Base-by-base conservation (phyloP, 805 yeast genomes). In the Cyberlindnera suaveolens region DNA sequence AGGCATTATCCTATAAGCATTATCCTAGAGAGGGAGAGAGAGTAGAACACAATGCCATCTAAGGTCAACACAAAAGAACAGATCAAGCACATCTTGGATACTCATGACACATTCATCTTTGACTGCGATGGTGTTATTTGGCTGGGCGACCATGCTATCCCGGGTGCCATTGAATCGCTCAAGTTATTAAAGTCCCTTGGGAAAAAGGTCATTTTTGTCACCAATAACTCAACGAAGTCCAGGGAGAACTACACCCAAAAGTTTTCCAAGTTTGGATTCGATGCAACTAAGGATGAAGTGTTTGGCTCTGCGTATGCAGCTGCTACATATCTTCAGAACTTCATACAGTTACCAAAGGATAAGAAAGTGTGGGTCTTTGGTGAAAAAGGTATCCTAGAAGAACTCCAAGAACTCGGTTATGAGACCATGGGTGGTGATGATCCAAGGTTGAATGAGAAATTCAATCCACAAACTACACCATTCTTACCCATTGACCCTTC, bases 91-190 rank as follows among this genome's bases (percentile, higher is more conserved):
- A 66, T 93, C 38, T 64, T 93, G 9, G 75, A 73, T 50, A 59
- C 71, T 41, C 85, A 83, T 61, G 96, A 89, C 59, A 88, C 86
- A 46, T 91, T 90, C 56, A 68, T 93, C 52, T 93, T 93, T 61
- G 99, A 93, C 58, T 93, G 99, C 67, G 99, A 93, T 34, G 99
- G 99, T 29, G 99, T 93, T 5, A 70, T 93, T 46, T 93, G 99
- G 99, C 66, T 85, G 39, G 98, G 98, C 2, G 80, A 77, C 48
- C 85, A 81, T 51, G 64, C 87, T 19, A 71, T 93, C 38, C 97
- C 97, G 6, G 68, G 75, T 15, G 85, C 87, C 2, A 72, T 70
- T 11, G 97, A 93, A 61, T 85, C 96, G 0, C 63, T 93, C 34
- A 71, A 72, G 9, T 59, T 84, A 34, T 68, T 93, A 50, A 73